Conservation (phyloP, 1,284 basidiomycete species). For the Chalciporus sp. region DNA sequence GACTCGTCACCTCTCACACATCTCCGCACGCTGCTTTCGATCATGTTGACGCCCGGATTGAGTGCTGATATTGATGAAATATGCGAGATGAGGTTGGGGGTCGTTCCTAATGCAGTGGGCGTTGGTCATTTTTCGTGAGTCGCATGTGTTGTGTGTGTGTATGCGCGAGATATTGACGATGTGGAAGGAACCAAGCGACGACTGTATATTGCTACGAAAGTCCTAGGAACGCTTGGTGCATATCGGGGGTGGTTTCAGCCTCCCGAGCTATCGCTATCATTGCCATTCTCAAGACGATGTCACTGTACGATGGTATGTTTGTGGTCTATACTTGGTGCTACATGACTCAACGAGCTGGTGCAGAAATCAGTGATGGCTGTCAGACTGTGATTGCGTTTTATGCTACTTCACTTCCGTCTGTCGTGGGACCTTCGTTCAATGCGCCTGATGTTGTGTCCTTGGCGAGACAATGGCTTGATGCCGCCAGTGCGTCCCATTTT, state of each 20-base stretch:
- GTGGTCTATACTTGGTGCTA: not conserved
- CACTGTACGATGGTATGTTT: conserved; percentile 66
- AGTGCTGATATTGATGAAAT: conserved; percentile 65
- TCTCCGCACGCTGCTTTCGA: conserved; percentile 49
- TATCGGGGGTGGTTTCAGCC: conserved; percentile 73
- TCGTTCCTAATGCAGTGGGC: conserved; percentile 37
- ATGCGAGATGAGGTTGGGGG: conserved; percentile 53
- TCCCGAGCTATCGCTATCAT: conserved; percentile 68
- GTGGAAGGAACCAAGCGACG: conserved; percentile 32
- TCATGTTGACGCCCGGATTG: conserved; percentile 53
- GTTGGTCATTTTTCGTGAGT: conserved; percentile 57
- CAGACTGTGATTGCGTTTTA: conserved; percentile 80
- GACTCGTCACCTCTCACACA: conserved; percentile 44
- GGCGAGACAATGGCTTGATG: conserved; percentile 74
- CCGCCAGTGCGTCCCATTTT: conserved; percentile 53
- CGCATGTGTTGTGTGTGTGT: not conserved
- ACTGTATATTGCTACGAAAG: conserved; percentile 45
- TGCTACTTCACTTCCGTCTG: conserved; percentile 62
- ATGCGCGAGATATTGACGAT: conserved; percentile 1
- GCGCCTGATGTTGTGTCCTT: conserved; percentile 73
- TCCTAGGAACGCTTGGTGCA: conserved; percentile 58
- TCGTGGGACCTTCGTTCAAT: conserved; percentile 59
- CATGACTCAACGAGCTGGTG: conserved; percentile 2
- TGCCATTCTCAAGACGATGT: conserved; percentile 68
- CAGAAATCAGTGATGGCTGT: conserved; percentile 67